A percentile compares a stretch with the other conserved stretches of the same genome.
Conservation (phyloP, 306 rosid species). For the Lathyrus oleraceus region DNA sequence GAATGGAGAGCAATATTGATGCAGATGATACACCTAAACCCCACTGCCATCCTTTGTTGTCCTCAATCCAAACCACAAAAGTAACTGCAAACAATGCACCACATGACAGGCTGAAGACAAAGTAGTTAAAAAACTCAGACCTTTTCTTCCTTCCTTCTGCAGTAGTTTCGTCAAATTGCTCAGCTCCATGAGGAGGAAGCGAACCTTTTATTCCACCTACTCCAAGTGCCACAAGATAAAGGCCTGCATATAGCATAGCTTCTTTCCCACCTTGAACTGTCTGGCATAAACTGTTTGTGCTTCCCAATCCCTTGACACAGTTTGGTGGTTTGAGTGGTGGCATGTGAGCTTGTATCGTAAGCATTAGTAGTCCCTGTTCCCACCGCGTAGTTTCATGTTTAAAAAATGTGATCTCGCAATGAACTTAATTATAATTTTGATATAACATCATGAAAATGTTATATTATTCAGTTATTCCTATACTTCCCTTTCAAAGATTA, state of each 20-base stretch:
- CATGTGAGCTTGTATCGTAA: slow-evolving; percentile 69
- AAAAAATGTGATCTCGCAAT: not conserved
- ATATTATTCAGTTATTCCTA: slow-evolving; percentile 2
- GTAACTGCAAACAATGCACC: slow-evolving; percentile 83
- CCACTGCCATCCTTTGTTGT: slow-evolving; percentile 89
- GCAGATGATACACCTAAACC: slow-evolving; percentile 71
- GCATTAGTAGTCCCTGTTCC: slow-evolving; percentile 65
- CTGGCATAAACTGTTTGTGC: slow-evolving; percentile 46
- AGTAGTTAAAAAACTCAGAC: slow-evolving; percentile 75
- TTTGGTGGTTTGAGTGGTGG: slow-evolving; percentile 65
- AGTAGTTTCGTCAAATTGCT: slow-evolving; percentile 69
- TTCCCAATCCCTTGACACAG: slow-evolving; percentile 46
- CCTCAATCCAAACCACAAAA: slow-evolving; percentile 84
- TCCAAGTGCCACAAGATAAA: slow-evolving; percentile 76
- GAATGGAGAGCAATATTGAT: slow-evolving; percentile 64
- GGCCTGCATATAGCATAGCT: slow-evolving; percentile 67
- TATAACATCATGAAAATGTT: not conserved
- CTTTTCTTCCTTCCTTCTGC: slow-evolving; percentile 63
- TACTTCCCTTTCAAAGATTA: not conserved
- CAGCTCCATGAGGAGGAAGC: slow-evolving; percentile 83
- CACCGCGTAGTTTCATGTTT: slow-evolving; percentile 24
- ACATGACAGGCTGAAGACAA: slow-evolving; percentile 65
- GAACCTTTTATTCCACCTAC: slow-evolving; percentile 94
- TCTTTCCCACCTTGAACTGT: slow-evolving; percentile 49
- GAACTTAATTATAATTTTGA: slow-evolving; percentile 12